A percentile compares a stretch with the other conserved stretches of the same genome.
These are phyloP conservation scores for Phytophthora fragariaefolia DNA, from an alignment of 352 stramenopile genomes.

Conservation along the genomic window DNA sequence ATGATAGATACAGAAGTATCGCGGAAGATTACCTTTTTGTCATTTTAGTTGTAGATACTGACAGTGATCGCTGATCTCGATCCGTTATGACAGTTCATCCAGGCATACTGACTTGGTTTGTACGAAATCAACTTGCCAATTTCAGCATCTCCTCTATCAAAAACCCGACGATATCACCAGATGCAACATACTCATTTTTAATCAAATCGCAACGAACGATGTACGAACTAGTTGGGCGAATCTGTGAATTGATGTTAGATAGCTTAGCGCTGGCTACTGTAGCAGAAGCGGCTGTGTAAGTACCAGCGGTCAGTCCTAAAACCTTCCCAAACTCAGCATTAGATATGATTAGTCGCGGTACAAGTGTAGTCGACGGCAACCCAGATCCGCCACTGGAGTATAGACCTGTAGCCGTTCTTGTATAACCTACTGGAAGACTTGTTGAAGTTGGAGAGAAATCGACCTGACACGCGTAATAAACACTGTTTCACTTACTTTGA, in stretches of 20 bases:
- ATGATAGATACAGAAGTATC: constrained; percentile 24
- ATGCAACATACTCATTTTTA: constrained; percentile 27
- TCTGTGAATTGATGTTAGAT: constrained; percentile 18
- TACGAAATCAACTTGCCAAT: constrained; percentile 23
- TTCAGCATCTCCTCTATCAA: constrained; percentile 8
- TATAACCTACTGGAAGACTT: constrained; percentile 2
- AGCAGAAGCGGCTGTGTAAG: constrained; percentile 17
- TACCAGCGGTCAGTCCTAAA: constrained; percentile 13
- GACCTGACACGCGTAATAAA: constrained; percentile 19
- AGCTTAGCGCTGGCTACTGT: constrained; percentile 9
- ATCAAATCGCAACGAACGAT: constrained; percentile 30
- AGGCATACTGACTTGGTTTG: constrained; percentile 28
- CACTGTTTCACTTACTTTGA: constrained; percentile 19
- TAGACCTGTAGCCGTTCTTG: constrained; percentile 17
- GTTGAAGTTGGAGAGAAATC: constrained; percentile 14
- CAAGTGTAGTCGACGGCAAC: constrained; percentile 17
- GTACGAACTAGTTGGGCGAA: constrained; percentile 25
- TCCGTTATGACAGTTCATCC: constrained; percentile 23
- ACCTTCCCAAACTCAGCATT: constrained; percentile 28
- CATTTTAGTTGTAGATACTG: no score
- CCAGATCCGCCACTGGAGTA: constrained; percentile 25
- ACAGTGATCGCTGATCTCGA: constrained; percentile 17
- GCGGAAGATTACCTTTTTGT: background rate
- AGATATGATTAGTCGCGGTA: constrained; percentile 23
- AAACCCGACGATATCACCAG: no score